Conservation (phyloP, 495 filamentous ascomycete species). For the Aspergillus egyptiacus region DNA sequence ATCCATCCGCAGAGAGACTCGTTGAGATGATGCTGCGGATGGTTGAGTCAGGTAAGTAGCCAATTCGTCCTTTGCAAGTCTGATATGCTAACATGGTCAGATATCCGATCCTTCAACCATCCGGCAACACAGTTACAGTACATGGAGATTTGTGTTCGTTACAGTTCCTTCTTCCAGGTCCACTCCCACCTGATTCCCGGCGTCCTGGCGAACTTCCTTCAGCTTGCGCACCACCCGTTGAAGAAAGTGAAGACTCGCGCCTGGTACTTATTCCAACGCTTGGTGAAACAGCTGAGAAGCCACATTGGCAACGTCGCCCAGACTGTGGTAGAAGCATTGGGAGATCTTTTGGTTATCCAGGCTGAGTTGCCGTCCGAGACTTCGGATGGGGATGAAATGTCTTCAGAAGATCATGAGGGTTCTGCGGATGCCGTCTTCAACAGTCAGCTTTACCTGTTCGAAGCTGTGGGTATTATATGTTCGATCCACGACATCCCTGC, state of each 20-base stretch:
- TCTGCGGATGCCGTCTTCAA: constrained; percentile 84
- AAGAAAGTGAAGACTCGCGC: constrained; percentile 79
- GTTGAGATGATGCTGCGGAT: constrained; percentile 89
- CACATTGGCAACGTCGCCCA: constrained; percentile 85
- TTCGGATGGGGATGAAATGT: constrained; percentile 80
- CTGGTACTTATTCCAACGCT: constrained; percentile 93
- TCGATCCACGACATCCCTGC: constrained; percentile 66
- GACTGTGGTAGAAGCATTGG: constrained; percentile 81
- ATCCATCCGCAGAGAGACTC: constrained; percentile 66
- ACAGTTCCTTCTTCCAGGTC: constrained; percentile 84
- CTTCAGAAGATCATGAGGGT: constrained; percentile 82
- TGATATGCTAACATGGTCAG: constrained; percentile 31
- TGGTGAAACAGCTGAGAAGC: constrained; percentile 79
- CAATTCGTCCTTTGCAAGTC: too few species aligned
- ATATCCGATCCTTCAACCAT: constrained; percentile 77
- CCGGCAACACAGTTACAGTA: constrained; percentile 91
- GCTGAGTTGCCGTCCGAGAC: constrained; percentile 76
- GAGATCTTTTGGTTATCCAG: constrained; percentile 81
- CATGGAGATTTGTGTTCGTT: constrained; percentile 96
- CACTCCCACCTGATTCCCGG: constrained; percentile 71
- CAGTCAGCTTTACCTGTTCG: constrained; percentile 87
- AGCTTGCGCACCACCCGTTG: constrained; percentile 79
- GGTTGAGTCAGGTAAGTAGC: constrained; percentile 75
- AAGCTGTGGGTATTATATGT: constrained; percentile 86
- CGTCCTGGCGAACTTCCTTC: constrained; percentile 88